Base-by-base conservation (phyloP, 257 asterid species). In the Solanum habrochaites region DNA sequence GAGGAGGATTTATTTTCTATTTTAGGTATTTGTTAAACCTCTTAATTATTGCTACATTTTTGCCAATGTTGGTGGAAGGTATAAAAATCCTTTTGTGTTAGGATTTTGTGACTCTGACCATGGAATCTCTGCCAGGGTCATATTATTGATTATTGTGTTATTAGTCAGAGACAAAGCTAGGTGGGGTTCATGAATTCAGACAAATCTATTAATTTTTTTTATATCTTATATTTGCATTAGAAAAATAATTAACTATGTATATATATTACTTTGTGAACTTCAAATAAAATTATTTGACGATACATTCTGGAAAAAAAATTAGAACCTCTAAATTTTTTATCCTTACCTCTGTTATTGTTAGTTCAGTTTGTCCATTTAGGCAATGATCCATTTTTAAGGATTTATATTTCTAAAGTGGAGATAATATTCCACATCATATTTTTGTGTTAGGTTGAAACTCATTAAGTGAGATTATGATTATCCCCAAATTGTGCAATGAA, bases 171-270 rank as follows among this genome's bases (percentile, higher is more conserved):
- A 1, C 7, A 7, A 7, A 37, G 39, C 7, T 37, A 37, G 7
- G 1, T 37, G 1, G 0, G 39, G 7, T 37, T 37, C 7, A 37
- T 37, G 39, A 1, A 37, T 37, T 37, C 39, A 5, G 6, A 37
- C 0, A 37, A 37, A 37, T 6, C 1, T 6, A 6, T 37, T 37
- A 37, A 0, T 0, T 37, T 37, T 37, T 6, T 37, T 0, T 37
- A 37, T 1, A 1, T 6, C 0, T 6, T 37, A 0, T 37, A 37
- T 37, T 37, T 37, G 7, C 7, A 37, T 37, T 1, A 37, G 1
- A 37, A 37, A 37, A 5, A 1, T 37, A 37, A 37, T 5, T 37
- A 37, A 37, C 5, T 37, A 37, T 37, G 7, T 37, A 1, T 6
- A 0, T 35, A 6, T 37, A 37, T 6, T 37, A 37, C 39, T 37